Conservation (phyloP, 176 grass and related monocot species). For the Pontederia crassipes region DNA sequence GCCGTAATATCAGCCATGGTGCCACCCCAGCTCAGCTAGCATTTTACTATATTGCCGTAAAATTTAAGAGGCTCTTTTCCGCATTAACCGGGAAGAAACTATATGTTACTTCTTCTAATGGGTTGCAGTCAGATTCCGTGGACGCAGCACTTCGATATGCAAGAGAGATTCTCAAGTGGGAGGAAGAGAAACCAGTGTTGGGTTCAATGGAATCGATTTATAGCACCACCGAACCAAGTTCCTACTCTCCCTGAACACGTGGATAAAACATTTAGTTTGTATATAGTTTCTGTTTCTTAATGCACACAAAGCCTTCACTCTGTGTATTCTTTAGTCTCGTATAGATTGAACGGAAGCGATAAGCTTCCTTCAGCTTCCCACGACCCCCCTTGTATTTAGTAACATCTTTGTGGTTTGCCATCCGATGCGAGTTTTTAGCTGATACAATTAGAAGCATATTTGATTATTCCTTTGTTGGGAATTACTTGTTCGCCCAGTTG, state of each 20-base stretch:
- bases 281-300: too few relatives aligned
- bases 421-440: too few relatives aligned
- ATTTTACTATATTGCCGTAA: constrained; percentile 40
- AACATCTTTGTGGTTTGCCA: too few relatives aligned
- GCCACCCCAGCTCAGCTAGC: constrained; percentile 65
- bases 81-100: constrained; percentile 48
- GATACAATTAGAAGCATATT: too few relatives aligned
- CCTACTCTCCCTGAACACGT: constrained; percentile 30
- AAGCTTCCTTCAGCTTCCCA: too few relatives aligned
- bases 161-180: constrained; percentile 79
- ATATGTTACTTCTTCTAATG: constrained; percentile 45
- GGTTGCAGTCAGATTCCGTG: constrained; percentile 57
- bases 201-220: constrained; percentile 46
- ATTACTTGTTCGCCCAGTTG: too few relatives aligned
- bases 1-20: constrained; percentile 8
- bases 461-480: too few relatives aligned
- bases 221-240: constrained; percentile 54
- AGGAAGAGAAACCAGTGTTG: constrained; percentile 48
- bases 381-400: too few relatives aligned
- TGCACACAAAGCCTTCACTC: background rate
- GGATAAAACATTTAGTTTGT: background rate
- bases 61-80: constrained; percentile 78
- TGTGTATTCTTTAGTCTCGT: background rate
- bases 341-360: too few relatives aligned
- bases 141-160: constrained; percentile 36